phyloP scores from a whole-genome alignment of 2,329 filamentous ascomycete genomes.

The Mycosphaerella sp. region DNA sequence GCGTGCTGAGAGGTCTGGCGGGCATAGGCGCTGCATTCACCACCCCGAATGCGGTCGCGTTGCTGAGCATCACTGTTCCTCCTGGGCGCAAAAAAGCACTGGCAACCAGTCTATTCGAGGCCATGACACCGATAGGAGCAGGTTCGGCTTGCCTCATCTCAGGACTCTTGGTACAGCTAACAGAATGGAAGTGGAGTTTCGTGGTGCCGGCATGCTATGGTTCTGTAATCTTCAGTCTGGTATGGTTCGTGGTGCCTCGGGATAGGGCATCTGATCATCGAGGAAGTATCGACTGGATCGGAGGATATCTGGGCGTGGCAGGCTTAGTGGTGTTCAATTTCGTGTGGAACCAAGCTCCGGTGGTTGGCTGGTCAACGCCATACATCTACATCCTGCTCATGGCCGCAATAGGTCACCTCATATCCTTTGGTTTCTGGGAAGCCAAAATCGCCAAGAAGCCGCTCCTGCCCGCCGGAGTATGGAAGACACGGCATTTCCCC shows the following conservation, averaged over 20 bases:
- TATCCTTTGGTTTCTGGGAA: slow-evolving; percentile 13
- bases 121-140: neutral
- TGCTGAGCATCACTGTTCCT: slow-evolving; percentile 1
- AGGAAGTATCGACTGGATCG: slow-evolving; percentile 2
- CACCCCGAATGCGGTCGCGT: slow-evolving; percentile 6
- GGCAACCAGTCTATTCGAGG: neutral
- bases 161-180: slow-evolving; percentile 7
- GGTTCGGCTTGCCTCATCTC: slow-evolving; percentile 3
- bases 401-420: slow-evolving; percentile 1
- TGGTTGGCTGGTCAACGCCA: slow-evolving; percentile 8
- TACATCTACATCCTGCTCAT: slow-evolving; percentile 9
- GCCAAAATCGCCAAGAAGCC: slow-evolving; percentile 2
- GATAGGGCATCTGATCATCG: neutral
- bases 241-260: neutral
- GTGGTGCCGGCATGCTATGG: neutral
- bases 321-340: slow-evolving; percentile 11
- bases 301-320: slow-evolving; percentile 2
- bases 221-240: neutral
- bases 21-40: slow-evolving; percentile 6
- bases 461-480: slow-evolving; percentile 2
- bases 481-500: neutral
- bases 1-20: slow-evolving; percentile 6
- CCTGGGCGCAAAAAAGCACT: slow-evolving; percentile 4
- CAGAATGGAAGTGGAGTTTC: slow-evolving; percentile 11
- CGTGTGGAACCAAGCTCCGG: slow-evolving; percentile 11